Base-by-base conservation (phyloP, 306 rosid species). In the Vigna angularis region DNA sequence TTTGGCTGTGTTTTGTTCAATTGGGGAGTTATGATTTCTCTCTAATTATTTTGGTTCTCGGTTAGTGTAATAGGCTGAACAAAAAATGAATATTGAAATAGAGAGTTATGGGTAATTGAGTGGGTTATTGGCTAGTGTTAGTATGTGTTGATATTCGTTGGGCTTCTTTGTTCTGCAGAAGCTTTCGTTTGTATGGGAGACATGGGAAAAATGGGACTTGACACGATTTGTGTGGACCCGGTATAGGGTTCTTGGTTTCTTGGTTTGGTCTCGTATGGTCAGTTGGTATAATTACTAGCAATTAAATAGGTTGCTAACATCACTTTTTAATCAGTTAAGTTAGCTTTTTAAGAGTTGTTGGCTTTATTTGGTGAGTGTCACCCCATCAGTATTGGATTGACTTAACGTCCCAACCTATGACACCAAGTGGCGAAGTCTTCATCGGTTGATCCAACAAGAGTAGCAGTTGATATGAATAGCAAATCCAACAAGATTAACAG, bases 251-350 rank as follows among this genome's bases (percentile, higher is more conserved):
- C 7, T 20, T 66, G 9, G 47, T 42, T 42, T 42, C 3, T 26
- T 65, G 56, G 12, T 22, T 73, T 56, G 44, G 12, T 58, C 69
- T 55, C 0, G 8, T 62, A 9, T 24, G 44, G 52, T 82, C 72
- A 47, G 57, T 56, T 56, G 66, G 75, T 67, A 57, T 40, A 45
- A 51, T 66, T 72, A 72, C 65, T 38, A 47, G 17, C 69, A 17
- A 69, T 6, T 42, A 9, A n/a, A 36, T 17, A 4, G 16, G 14
- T 34, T 65, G 28, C 30, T 17, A 53, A 71, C 15, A 28, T 40
- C 72, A 59, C 28, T 38, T 72, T 36, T 10, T 26, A 65, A 20
- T 34, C 57, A 66, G 69, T 66, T 62, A 40, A 51, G 17, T 59
- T 34, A 5, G 52, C 71, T 47, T 45, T 76, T 28, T 47, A 53